Base-by-base conservation (phyloP, 2,329 filamentous ascomycete genomes). In the Aspergillus ochraceoroseus region DNA sequence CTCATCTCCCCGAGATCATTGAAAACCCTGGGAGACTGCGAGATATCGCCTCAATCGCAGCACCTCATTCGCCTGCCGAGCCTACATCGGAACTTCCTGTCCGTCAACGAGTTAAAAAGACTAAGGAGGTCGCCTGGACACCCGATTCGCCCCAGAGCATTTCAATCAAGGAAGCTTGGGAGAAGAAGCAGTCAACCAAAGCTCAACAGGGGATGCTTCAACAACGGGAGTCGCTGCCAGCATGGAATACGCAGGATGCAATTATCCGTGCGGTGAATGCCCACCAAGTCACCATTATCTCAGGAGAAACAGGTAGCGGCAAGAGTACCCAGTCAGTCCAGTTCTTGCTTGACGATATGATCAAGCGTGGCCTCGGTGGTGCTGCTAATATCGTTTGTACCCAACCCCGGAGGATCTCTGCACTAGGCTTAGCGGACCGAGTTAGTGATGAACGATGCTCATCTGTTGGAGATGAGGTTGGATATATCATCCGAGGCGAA, bases 311-410 rank as follows among this genome's bases (percentile, higher is more conserved):
- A 3, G 92, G 92, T 38, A 95, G 87, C 12, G 92, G 92, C 58
- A 98, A 98, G 66, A 95, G 87, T 33, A 96, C 92, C 0, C 92
- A 98, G 63, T 92, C 87, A 2, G 87, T 96, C 22, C 92, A 98
- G 62, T 98, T 96, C 63, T 76, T 98, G 29, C 73, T 98, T 1
- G 92, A 98, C 56, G 87, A 96, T 54, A 71, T 96, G 48, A 94
- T 95, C 54, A 74, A 77, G 46, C 75, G 77, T 31, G 79, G 82
- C 5, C 72, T 94, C 6, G 92, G 90, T 2, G 77, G 77, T 8
- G 79, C 79, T 8, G 85, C 83, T 20, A 95, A 94, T 57, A 94
- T 98, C 48, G 80, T 98, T 45, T 95, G 94, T 56, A 98, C 92
- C 0, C 92, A 98, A 56, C 92, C 92, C 14, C 81, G 92, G 43